Base-by-base conservation (phyloP, 345 rosid species). In the Pugionium dolabratum region DNA sequence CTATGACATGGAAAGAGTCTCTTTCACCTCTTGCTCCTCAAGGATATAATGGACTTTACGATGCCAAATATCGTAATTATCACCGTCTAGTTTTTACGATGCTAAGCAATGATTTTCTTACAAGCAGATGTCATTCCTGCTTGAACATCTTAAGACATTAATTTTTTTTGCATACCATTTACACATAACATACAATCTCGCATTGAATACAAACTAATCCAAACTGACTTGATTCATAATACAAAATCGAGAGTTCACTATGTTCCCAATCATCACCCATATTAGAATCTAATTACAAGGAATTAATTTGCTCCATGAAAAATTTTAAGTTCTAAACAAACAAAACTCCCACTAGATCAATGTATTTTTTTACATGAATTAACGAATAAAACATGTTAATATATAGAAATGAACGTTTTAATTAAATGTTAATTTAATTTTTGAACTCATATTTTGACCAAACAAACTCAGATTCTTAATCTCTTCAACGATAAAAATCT, bases 61-160 rank as follows among this genome's bases (percentile, higher is more conserved):
- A 36, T 36, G 6, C 29, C 69, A 65, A 36, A 53, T 65, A 31
- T 66, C 44, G 9, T 54, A 66, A 54, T 33, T 66, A 0, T 66
- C 46, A 54, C 53, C 44, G 6, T 66, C 59, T 28, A 44, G 26
- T 34, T 66, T 44, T 31, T 0, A n/a, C 43, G 41, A n/a, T 54
- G 44, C 30, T 66, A 25, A 32, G 1, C 62, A 43, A 66, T 54
- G 2, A 51, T 64, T 31, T 53, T 65, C 29, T 63, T 53, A 65
- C 25, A 65, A 35, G 18, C 40, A n/a, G 4, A 52, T 0, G n/a
- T 0, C 61, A 53, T 53, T 1, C 5, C n/a, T 63, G 4, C 29
- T 36, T 45, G 0, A 57, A 27, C 9, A 33, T 39, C 4, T 0
- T 25, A 9, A 28, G 37, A 62, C 35, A 32, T 36, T 9, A 18